A percentile compares a stretch with the other conserved stretches of the same genome.
Evolutionary conservation across 1,284 basidiomycete genomes (phyloP).

Genomic region (Pulveroboletus sp.): DNA sequence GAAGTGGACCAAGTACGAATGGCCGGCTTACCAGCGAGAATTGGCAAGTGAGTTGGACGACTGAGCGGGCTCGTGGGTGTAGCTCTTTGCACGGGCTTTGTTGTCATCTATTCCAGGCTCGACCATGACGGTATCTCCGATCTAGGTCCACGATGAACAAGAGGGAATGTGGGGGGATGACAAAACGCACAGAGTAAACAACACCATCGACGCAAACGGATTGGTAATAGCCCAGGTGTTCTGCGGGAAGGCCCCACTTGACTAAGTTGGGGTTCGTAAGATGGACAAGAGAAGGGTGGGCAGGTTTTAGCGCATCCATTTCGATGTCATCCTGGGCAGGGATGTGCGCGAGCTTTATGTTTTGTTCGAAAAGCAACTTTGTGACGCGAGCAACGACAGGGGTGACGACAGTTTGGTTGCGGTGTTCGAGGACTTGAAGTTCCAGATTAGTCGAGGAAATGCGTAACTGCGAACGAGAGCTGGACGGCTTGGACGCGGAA

Average conservation of each 20-base stretch:
- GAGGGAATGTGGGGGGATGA: background rate
- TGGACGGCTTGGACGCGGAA: conserved; percentile 12
- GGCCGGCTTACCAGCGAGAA: conserved; percentile 48
- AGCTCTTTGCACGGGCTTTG: conserved; percentile 38
- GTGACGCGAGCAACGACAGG: conserved; percentile 49
- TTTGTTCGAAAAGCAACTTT: conserved; percentile 48
- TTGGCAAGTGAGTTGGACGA: conserved; percentile 52
- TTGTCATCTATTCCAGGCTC: conserved; percentile 50
- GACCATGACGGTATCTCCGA: conserved; percentile 63
- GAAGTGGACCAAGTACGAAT: background rate
- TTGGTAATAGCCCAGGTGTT: conserved; percentile 40
- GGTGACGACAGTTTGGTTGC: conserved; percentile 50
- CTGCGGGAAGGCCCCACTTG: conserved; percentile 46
- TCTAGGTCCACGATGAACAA: conserved; percentile 38
- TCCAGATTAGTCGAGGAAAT: conserved; percentile 28
- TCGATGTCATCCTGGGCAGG: conserved; percentile 28
- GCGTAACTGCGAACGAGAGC: conserved; percentile 15
- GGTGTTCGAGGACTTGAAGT: conserved; percentile 42
- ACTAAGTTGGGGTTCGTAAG: conserved; percentile 48
- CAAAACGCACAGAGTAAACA: conserved; percentile 48
- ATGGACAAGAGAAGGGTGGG: conserved; percentile 40
- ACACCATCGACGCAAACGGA: conserved; percentile 56
- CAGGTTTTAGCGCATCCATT: conserved; percentile 26
- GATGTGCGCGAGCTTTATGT: conserved; percentile 42
- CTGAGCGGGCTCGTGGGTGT: conserved; percentile 38